These are phyloP conservation scores for Saccharomyces hybrid DNA, from an alignment of 1,139 yeast species.

Conservation along the genomic window DNA sequence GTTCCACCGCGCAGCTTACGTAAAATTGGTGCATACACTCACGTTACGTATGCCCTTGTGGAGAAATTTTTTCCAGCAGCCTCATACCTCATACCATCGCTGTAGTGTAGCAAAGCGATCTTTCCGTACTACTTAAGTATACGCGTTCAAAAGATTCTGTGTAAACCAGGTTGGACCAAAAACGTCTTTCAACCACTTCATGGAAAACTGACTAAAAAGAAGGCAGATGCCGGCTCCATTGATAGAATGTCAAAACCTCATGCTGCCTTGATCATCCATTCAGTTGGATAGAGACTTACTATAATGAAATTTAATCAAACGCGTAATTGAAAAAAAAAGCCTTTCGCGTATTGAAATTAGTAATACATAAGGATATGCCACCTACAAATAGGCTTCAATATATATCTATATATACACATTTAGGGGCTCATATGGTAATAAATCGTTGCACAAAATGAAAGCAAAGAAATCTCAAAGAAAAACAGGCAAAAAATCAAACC, in stretches of 20 bases:
- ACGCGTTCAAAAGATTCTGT: background rate
- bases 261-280: background rate
- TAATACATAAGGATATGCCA: background rate
- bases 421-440: background rate
- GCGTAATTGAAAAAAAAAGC: background rate
- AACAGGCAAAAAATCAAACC: conserved; percentile 7
- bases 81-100: background rate
- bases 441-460: background rate
- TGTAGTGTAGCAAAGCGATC: background rate
- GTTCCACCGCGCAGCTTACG: background rate
- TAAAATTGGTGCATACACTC: background rate
- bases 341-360: background rate
- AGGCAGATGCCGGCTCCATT: background rate
- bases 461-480: background rate
- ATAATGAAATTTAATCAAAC: background rate
- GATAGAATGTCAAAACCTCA: background rate
- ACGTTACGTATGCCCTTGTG: background rate
- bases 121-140: background rate
- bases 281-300: background rate
- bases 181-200: background rate
- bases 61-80: background rate
- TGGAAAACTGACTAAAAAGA: background rate
- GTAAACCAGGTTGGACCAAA: background rate
- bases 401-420: background rate
- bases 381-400: background rate